Evolutionary conservation across 148 eudicot species (phyloP), one percentile per base, ranked within the genome.

Genomic region (Cornus suecica): DNA sequence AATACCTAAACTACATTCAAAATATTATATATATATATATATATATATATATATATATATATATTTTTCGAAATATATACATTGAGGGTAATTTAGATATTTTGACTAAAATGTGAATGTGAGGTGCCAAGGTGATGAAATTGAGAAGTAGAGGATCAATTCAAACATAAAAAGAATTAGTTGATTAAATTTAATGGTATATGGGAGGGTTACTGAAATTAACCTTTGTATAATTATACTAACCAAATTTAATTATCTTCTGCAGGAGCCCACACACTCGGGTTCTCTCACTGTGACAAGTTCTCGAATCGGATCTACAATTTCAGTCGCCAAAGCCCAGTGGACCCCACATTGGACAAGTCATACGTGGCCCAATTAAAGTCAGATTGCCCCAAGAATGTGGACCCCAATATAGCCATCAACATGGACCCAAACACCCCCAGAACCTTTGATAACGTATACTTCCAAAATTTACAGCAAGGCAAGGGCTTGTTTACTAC

Each of bases 401-500:
- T 94, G 72, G 97, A 94, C 84, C 94, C 92, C 0, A 81, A 85
- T 16, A 80, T 94, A 41, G 98, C 95, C 2, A 77, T 92, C 52
- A 81, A 86, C 73, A 85, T 94, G 90, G 98, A 94, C 79, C 90
- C 96, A 11, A 72, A 23, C 66, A 89, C 92, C 2, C 98, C 97
- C 2, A 73, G 25, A 20, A 81, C 0, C 29, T 94, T 94, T 73
- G 98, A 94, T 80, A 94, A 92, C 31, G 63, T 54, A 58, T 94
- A 90, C 68, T 94, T 54, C 78, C 69, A 85, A 14, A 91, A 92
- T 45, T 86, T 94, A 15, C 84, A 86, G 34, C 75, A 84, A n/a
- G 91, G 92, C 3, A 89, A 85, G 79, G 98, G 98, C 58, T 87
- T 94, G 0, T 88, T 94, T 79, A 86, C 84, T 20, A 90, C 97